Conservation (phyloP, 176 grass and related monocot species). For the Oryza longistaminata region DNA sequence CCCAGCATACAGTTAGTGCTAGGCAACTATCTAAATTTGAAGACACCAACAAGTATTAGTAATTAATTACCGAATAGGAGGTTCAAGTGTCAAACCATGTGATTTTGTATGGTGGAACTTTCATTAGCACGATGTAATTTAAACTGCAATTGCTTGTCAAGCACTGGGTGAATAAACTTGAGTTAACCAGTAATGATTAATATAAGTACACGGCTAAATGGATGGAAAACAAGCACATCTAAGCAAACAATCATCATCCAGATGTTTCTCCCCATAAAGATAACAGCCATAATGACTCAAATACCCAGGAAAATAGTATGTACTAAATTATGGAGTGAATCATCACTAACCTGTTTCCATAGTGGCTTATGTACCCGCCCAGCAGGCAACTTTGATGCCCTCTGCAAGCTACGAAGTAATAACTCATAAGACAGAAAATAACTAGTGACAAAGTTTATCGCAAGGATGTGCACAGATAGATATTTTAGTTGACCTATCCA, state of each 20-base stretch:
- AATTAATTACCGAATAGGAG: conserved; percentile 16
- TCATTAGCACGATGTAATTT: neutral
- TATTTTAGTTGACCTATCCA: conserved; percentile 12
- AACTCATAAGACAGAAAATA: conserved; percentile 28
- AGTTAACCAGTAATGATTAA: neutral
- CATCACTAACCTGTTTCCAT: conserved; percentile 84
- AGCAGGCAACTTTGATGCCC: conserved; percentile 72
- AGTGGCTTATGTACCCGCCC: conserved; percentile 78
- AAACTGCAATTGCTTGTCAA: neutral
- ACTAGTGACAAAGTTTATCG: conserved; percentile 5
- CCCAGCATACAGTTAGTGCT: neutral
- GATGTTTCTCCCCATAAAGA: neutral
- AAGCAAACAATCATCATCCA: neutral
- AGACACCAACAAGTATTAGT: neutral
- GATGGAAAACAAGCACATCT: neutral
- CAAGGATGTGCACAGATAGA: neutral
- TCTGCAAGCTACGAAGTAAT: conserved; percentile 76
- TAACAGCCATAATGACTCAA: neutral
- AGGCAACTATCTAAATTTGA: conserved; percentile 15
- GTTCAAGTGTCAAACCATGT: neutral
- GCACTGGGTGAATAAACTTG: neutral
- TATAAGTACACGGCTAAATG: neutral
- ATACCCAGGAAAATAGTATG: neutral
- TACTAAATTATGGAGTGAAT: conserved; percentile 6
- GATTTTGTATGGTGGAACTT: neutral